Conservation (phyloP, 2,329 filamentous ascomycete species). For the Fusarium citri region DNA sequence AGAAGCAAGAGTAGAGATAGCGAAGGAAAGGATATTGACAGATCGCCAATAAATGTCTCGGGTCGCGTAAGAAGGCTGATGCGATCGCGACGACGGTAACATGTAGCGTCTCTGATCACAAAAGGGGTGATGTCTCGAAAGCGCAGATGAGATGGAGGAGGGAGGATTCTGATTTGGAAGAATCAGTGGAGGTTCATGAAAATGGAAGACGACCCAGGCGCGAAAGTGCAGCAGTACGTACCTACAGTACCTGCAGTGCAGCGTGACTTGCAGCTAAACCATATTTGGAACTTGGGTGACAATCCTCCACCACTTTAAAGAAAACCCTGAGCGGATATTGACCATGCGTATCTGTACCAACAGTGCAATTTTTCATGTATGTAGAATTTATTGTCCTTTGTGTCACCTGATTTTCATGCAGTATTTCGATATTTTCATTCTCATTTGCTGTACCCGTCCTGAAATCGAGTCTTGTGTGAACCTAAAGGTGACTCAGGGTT, state of each 20-base stretch:
- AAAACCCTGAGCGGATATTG: slow-evolving; percentile 25
- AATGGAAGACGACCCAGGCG: slow-evolving; percentile 39
- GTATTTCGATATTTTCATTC: slow-evolving; percentile 1
- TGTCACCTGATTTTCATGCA: slow-evolving; percentile 13
- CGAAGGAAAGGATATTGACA: slow-evolving; percentile 27
- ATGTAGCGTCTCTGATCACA: slow-evolving; percentile 17
- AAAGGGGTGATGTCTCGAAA: slow-evolving; percentile 34
- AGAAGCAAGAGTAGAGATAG: not conserved
- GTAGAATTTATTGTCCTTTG: slow-evolving; percentile 10
- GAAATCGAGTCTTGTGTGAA: not conserved
- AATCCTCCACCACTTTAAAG: slow-evolving; percentile 30
- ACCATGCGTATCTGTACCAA: not conserved
- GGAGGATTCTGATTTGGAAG: slow-evolving; percentile 39
- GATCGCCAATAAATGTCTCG: slow-evolving; percentile 29
- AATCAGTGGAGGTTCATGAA: slow-evolving; percentile 20
- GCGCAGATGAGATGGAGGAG: slow-evolving; percentile 34
- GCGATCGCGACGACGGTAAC: slow-evolving; percentile 24
- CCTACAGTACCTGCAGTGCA: slow-evolving; percentile 38
- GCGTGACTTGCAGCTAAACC: slow-evolving; percentile 42
- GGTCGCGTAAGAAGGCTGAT: slow-evolving; percentile 29
- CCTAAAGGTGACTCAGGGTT: not conserved
- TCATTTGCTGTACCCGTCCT: not conserved
- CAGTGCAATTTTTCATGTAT: slow-evolving; percentile 7
- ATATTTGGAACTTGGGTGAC: slow-evolving; percentile 26
- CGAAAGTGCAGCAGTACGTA: slow-evolving; percentile 22